Evolutionary conservation across 495 filamentous ascomycete species (phyloP), one percentile per base, ranked within the genome.

Genomic region (Hypoxylon perforatum): DNA sequence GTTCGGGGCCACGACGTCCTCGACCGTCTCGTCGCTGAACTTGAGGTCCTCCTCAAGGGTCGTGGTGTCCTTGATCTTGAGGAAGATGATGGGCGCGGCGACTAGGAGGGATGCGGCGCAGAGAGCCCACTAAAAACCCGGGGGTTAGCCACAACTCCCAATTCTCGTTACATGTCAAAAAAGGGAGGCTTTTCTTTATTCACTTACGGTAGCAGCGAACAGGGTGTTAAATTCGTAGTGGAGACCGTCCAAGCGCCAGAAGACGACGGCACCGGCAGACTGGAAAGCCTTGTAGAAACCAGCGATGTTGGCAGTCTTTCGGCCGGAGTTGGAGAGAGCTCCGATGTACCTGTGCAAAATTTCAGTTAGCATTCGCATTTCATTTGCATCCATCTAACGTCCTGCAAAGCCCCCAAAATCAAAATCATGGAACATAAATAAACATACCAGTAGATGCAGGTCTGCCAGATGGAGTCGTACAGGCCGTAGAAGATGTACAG

Each of bases 211-310:
- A 35, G 64, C 76, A 23, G 75, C 80, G 58, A 88, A 91, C 59
- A 91, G 78, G 42, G 79, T 81, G 78, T 89, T 86, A 75, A 85
- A 96, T 1, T 88, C 78, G 35, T 82, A 84, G 21, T 84, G 78
- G 14, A 84, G 57, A 17, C 85, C 86, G 62, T 97, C 93, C 70
- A 93, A 71, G 3, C 89, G 84, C 91, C 91, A 97, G 72, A 90
- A 91, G 47, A 94, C 85, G n/a, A 93, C 94, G 6, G 88, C 87
- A 62, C 93, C 94, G n/a, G 92, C 93, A 25, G 92, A 95, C 78
- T 97, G 94, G 69, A 98, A 91, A 25, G 70, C 72, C 74, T 97
- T 97, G 85, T 97, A 97, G 83, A 94, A 97, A 54, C 94, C 94
- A 30, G 92, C 88, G 70, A 95, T 91, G 81, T 97, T 96, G 78